These are phyloP conservation scores for Podospora sp. DNA, from an alignment of 495 filamentous ascomycete species.

Conservation along the genomic window DNA sequence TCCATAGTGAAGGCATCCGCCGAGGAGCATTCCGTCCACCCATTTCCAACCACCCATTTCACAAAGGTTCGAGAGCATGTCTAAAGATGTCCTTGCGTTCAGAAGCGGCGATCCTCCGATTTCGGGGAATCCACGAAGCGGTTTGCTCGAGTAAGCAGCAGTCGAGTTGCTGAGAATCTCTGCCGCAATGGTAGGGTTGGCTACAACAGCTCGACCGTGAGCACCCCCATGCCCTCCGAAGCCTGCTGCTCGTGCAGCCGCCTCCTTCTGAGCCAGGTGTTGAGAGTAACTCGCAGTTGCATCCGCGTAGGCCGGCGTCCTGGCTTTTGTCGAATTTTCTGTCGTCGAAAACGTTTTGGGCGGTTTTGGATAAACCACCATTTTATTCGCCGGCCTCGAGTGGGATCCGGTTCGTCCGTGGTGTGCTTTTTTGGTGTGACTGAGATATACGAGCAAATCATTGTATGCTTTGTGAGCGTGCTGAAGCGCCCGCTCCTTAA, in stretches of 20 bases:
- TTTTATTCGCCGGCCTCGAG: constrained; percentile 37
- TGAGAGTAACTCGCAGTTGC: constrained; percentile 26
- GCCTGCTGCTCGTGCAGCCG: constrained; percentile 18
- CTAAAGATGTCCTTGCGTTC: constrained; percentile 69
- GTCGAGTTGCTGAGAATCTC: constrained; percentile 21
- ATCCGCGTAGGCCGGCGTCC: constrained; percentile 14
- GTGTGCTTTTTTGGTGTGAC: constrained; percentile 59
- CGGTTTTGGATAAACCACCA: constrained; percentile 53
- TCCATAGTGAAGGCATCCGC: constrained; percentile 91
- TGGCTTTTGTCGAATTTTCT: constrained; percentile 19
- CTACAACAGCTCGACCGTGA: constrained; percentile 8
- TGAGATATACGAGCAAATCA: constrained; percentile 76
- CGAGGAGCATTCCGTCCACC: constrained; percentile 93
- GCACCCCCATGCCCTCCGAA: constrained; percentile 4
- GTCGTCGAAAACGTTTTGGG: constrained; percentile 37
- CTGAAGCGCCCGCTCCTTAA: constrained; percentile 77
- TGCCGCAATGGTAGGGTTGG: constrained; percentile 19
- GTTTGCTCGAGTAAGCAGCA: constrained; percentile 24
- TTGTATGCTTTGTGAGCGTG: constrained; percentile 90
- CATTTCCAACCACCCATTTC: constrained; percentile 88
- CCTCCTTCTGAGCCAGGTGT: constrained; percentile 31
- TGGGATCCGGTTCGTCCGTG: constrained; percentile 31
- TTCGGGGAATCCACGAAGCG: constrained; percentile 25
- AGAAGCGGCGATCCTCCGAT: constrained; percentile 37
- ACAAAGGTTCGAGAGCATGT: constrained; percentile 79